Evolutionary conservation across 768 basidiomycete genomes (phyloP).

Genomic region (Dentipellis sp.): DNA sequence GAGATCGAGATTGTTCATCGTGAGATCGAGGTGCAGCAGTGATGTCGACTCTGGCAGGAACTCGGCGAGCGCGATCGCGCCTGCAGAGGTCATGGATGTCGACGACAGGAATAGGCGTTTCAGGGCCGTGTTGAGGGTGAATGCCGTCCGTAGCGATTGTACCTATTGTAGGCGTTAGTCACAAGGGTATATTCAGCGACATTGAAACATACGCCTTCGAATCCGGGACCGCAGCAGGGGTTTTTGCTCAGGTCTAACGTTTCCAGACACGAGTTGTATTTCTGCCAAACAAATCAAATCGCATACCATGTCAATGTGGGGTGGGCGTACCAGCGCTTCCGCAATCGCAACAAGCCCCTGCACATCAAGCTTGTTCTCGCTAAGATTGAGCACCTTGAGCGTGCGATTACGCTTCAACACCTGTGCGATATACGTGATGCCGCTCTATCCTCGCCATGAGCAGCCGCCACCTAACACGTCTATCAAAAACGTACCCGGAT

Average conservation of each 20-base stretch:
- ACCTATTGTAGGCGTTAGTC: conserved; percentile 37
- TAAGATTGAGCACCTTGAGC: conserved; percentile 86
- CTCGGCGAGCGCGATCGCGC: conserved; percentile 92
- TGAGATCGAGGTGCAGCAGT: conserved; percentile 87
- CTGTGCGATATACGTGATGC: conserved; percentile 87
- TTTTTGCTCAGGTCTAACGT: conserved; percentile 91
- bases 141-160: conserved; percentile 83
- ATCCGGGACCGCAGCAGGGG: conserved; percentile 80
- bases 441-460: conserved; percentile 38
- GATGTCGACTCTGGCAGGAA: conserved; percentile 88
- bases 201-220: conserved; percentile 73
- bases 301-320: neutral
- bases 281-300: conserved; percentile 34
- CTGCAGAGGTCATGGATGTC: conserved; percentile 69
- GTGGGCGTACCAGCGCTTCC: conserved; percentile 69
- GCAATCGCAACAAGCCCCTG: conserved; percentile 72
- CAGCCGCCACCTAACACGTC: no score
- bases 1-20: conserved; percentile 71
- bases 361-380: conserved; percentile 90
- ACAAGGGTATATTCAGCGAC: neutral
- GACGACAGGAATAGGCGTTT: conserved; percentile 89
- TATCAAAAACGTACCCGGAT: conserved; percentile 51
- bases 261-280: conserved; percentile 91
- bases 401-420: conserved; percentile 95
- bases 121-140: conserved; percentile 84